A percentile compares a stretch with the other conserved stretches of the same genome.
phyloP scores from a whole-genome alignment of 169 alveolate genomes.

The Neospora caninum region DNA sequence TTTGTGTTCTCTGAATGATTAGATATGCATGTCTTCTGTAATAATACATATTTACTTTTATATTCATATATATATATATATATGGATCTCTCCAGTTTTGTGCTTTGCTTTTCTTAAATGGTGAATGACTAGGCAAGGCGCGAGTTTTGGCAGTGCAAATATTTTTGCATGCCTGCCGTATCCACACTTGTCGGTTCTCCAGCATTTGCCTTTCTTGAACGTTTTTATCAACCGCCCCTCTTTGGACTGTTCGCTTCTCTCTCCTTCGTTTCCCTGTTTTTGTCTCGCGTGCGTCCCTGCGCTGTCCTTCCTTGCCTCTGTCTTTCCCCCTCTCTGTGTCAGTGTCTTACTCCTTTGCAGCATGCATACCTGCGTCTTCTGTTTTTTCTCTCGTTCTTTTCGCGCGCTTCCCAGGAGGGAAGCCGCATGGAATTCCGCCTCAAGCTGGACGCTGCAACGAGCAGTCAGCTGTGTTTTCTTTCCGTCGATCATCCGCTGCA shows the following conservation, averaged over 20 bases:
- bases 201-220: neutral
- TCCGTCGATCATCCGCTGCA: conserved; percentile 58
- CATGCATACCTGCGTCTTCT: neutral
- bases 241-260: neutral
- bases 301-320: neutral
- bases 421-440: conserved; percentile 68
- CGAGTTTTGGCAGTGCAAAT: neutral
- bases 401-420: conserved; percentile 50
- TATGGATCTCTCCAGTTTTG: too few species aligned
- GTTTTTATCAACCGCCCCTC: neutral
- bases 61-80: too few species aligned
- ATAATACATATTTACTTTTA: too few species aligned
- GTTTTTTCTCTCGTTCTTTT: neutral
- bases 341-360: too few species aligned
- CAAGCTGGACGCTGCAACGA: conserved; percentile 36
- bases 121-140: neutral
- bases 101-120: too few species aligned
- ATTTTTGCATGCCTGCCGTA: neutral
- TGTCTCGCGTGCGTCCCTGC: neutral
- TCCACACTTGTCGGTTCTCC: neutral
- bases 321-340: neutral
- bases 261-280: neutral
- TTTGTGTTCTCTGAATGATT: too few species aligned
- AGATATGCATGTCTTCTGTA: too few species aligned
- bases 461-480: conserved; percentile 50